These are phyloP conservation scores for Trichoderma citrinoviride DNA, from an alignment of 2,329 filamentous ascomycete species.

Conservation along the genomic window DNA sequence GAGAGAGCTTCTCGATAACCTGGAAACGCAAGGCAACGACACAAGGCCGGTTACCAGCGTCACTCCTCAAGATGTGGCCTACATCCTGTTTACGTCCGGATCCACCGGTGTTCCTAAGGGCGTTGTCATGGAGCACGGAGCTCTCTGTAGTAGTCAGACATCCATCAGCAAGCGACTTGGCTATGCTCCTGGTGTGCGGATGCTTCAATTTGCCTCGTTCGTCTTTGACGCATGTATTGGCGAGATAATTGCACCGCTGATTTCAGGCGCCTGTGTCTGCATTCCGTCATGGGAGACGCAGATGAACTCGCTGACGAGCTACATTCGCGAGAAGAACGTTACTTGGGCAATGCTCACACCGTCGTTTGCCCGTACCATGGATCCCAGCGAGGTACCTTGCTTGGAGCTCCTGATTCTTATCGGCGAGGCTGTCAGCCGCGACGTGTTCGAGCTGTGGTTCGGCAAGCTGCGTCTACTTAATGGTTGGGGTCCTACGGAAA, in stretches of 20 bases:
- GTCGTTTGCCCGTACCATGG: conserved; percentile 15
- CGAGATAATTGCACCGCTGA: conserved; percentile 12
- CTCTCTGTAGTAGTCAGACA: conserved; percentile 17
- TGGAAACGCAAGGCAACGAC: conserved; percentile 40
- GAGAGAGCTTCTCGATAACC: neutral
- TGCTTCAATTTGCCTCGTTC: conserved; percentile 22
- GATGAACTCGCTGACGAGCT: conserved; percentile 8
- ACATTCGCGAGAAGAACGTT: neutral
- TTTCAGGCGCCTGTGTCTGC: conserved; percentile 22
- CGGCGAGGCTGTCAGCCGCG: conserved; percentile 20
- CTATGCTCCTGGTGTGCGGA: conserved; percentile 1
- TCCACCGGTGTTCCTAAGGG: conserved; percentile 27
- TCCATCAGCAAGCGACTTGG: conserved; percentile 4
- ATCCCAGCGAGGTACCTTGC: conserved; percentile 25
- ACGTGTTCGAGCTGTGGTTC: conserved; percentile 21
- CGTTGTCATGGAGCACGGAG: conserved; percentile 24
- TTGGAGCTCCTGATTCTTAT: conserved; percentile 18
- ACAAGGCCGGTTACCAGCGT: neutral
- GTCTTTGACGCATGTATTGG: conserved; percentile 19
- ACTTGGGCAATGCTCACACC: conserved; percentile 22
- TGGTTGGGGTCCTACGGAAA: conserved; percentile 21
- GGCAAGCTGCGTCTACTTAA: conserved; percentile 18
- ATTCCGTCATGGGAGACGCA: conserved; percentile 21
- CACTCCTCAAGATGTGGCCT: conserved; percentile 12
- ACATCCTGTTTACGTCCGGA: conserved; percentile 27